A percentile compares a stretch with the other conserved stretches of the same genome.
phyloP scores from a whole-genome alignment of 345 rosid species.

The Gossypium rotundifolium region DNA sequence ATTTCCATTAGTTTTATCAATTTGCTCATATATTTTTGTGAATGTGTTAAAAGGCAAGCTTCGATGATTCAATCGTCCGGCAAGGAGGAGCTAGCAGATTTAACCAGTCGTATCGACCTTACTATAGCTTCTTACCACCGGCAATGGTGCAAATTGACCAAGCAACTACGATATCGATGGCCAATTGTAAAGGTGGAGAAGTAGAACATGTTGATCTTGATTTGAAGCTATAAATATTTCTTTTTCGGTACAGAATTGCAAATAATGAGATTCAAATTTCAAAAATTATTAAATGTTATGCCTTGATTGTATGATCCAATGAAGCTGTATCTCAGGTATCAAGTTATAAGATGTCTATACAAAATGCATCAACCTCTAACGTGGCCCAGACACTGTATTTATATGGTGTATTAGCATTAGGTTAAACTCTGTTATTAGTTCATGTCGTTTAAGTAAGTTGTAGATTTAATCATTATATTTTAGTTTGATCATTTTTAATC shows the following conservation, averaged over 20 bases:
- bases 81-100: conserved; percentile 11
- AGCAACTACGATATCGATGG: conserved; percentile 3
- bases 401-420: too few relatives aligned
- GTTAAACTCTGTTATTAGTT: too few relatives aligned
- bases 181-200: conserved; percentile 22
- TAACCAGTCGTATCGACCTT: conserved; percentile 20
- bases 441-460: too few relatives aligned
- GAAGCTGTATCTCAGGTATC: too few relatives aligned
- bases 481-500: too few relatives aligned
- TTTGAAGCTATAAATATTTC: conserved; percentile 31
- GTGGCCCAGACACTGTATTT: too few relatives aligned
- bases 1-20: not conserved
- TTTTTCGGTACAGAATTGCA: not conserved
- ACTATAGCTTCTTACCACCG: not conserved
- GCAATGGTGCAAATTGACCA: not conserved
- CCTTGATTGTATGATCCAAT: too few relatives aligned
- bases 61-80: conserved; percentile 18
- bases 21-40: not conserved
- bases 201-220: conserved; percentile 40
- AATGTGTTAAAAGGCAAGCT: conserved; percentile 22
- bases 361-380: too few relatives aligned
- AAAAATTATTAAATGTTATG: too few relatives aligned
- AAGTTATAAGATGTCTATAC: too few relatives aligned
- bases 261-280: too few relatives aligned
- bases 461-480: too few relatives aligned